phyloP scores from a whole-genome alignment of 345 rosid genomes.

The Cardamine occulta region DNA sequence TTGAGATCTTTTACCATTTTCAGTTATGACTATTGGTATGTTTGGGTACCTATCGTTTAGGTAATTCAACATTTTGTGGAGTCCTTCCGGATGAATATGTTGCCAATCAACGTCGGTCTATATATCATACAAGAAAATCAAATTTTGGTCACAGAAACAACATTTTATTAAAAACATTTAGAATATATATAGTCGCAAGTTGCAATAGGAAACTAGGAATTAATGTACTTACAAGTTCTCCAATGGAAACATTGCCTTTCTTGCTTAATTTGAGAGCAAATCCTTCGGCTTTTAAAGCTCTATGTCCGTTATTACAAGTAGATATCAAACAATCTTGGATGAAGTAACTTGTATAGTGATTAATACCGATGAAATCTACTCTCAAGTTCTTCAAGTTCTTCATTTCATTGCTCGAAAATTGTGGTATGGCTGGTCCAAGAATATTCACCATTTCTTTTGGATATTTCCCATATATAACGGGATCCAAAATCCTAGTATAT shows the following conservation, averaged over 20 bases:
- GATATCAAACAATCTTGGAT: constrained; percentile 59
- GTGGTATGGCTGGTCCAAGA: constrained; percentile 55
- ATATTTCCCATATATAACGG: constrained; percentile 59
- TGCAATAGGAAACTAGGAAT: background rate
- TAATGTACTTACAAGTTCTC: constrained; percentile 53
- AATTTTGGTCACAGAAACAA: background rate
- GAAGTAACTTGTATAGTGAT: constrained; percentile 65
- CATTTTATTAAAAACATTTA: background rate
- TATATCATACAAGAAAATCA: constrained; percentile 3
- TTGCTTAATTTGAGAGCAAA: constrained; percentile 39
- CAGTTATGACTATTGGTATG: constrained; percentile 60
- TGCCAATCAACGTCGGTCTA: constrained; percentile 65
- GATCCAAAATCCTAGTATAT: constrained; percentile 63
- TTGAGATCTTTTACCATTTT: constrained; percentile 50
- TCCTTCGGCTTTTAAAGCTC: constrained; percentile 57
- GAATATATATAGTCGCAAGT: background rate
- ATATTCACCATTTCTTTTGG: constrained; percentile 58
- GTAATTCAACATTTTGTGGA: constrained; percentile 50
- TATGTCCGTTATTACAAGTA: constrained; percentile 51
- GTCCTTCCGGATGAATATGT: constrained; percentile 52
- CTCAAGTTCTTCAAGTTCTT: constrained; percentile 45
- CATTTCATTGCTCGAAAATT: constrained; percentile 51
- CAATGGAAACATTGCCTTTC: constrained; percentile 55
- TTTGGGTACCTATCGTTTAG: constrained; percentile 55
- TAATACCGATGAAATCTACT: constrained; percentile 63